Base-by-base conservation (phyloP, 495 filamentous ascomycete genomes). In the Neurospora sp. region DNA sequence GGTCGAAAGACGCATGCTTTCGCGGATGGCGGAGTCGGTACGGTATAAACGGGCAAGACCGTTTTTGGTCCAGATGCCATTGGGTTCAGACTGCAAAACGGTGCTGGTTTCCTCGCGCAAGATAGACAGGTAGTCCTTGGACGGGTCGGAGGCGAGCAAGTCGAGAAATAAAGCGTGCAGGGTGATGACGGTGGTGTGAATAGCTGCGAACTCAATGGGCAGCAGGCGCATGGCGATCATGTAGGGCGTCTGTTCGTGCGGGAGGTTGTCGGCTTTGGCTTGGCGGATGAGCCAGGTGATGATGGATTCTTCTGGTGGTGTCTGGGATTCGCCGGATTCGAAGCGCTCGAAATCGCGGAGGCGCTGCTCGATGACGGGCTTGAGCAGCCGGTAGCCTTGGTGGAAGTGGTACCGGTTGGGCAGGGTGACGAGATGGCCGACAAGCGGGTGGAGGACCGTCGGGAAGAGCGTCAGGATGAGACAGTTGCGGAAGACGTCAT, bases 141-240 rank as follows among this genome's bases (percentile, higher is more conserved):
- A 4, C 0, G 81, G 79, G 39, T 82, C 82, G 0, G 83, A 79
- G 5, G 78, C 75, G 38, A 86, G 65, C 2, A 87, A 75, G 44
- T 87, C 85, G 22, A 86, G 78, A 5, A 86, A 31, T 22, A 84
- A 76, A 70, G 80, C 81, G 41, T 82, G 82, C 14, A 80, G 77
- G 1, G 81, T 80, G n/a, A 86, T 74, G 53, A 79, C 80, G 16
- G 85, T 85, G 11, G 85, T 85, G 76, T 87, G 83, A 41, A 86
- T 84, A 3, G 82, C 79, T 4, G 81, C 85, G 68, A 86, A 85
- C 73, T 86, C 82, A 11, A 85, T 71, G 0, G 80, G 77, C 10
- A 82, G 76, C 2, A 86, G 73, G 16, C 83, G 79, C 72, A 80
- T 78, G 20, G 77, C 78, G 20, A 82, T 73, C 69, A 74, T 72